Percentiles rank a stretch among this genome's conserved stretches.
These are phyloP conservation scores for Naegleria lovaniensis DNA, from an alignment of 208 protist species.

Conservation along the genomic window DNA sequence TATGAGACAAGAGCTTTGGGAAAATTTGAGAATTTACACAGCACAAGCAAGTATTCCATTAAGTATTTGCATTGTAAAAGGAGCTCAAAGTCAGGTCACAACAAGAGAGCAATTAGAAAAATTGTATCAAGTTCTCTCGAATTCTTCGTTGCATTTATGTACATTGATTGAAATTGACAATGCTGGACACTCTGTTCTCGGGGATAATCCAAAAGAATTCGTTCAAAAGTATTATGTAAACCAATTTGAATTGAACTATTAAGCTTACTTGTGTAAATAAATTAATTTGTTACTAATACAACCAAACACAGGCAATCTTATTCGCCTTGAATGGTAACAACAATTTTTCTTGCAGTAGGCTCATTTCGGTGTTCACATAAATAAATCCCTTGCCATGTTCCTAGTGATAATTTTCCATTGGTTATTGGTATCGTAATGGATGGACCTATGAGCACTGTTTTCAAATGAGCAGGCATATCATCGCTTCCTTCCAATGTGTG, in stretches of 20 bases:
- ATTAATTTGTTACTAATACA: too few relatives aligned
- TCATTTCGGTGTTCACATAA: slow-evolving; percentile 32
- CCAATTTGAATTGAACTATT: too few relatives aligned
- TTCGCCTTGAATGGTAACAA: slow-evolving; percentile 1
- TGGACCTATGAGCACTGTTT: slow-evolving; percentile 37
- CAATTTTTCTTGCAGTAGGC: not conserved
- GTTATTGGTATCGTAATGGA: slow-evolving; percentile 47
- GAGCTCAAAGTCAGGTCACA: not conserved
- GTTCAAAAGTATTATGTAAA: not conserved
- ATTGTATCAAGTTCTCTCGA: not conserved
- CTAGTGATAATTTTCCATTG: slow-evolving; percentile 42
- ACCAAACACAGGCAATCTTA: too few relatives aligned
- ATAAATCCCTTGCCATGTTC: slow-evolving; percentile 47
- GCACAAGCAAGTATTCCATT: not conserved
- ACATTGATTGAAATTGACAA: not conserved
- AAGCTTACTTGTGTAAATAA: too few relatives aligned
- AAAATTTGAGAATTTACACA: not conserved
- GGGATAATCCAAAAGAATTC: not conserved
- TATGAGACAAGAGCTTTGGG: not conserved
- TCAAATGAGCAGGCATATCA: slow-evolving; percentile 51
- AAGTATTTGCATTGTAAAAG: not conserved
- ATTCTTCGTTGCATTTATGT: not conserved
- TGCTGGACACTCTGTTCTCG: not conserved
- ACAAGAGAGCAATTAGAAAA: not conserved
- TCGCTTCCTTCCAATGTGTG: slow-evolving; percentile 43